phyloP scores from a whole-genome alignment of 148 eudicot species.

The Persicaria maculosa region DNA sequence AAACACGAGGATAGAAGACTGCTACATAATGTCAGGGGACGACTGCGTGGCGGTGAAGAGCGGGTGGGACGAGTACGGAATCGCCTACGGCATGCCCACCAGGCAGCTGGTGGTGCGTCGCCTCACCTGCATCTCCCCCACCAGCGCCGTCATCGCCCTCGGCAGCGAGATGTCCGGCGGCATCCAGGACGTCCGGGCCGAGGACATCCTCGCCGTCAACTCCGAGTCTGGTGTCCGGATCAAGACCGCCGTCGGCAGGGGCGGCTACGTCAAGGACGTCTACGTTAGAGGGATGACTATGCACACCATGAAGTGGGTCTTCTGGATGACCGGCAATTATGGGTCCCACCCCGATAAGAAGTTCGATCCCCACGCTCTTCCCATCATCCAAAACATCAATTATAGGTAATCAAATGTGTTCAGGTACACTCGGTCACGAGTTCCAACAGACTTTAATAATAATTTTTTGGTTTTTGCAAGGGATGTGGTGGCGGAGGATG shows the following conservation, averaged over 20 bases:
- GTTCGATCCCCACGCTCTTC: slow-evolving; percentile 69
- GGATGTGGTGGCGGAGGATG: slow-evolving; percentile 73
- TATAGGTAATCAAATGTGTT: slow-evolving; percentile 17
- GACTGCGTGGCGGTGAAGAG: slow-evolving; percentile 94
- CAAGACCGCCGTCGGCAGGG: slow-evolving; percentile 77
- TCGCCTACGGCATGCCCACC: slow-evolving; percentile 81
- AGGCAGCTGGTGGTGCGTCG: slow-evolving; percentile 64
- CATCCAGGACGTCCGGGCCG: slow-evolving; percentile 81
- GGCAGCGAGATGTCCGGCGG: slow-evolving; percentile 99
- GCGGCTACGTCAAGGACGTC: slow-evolving; percentile 77
- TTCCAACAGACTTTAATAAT: too few species aligned
- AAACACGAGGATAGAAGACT: slow-evolving; percentile 73
- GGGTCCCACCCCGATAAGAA: slow-evolving; percentile 78
- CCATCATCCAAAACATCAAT: slow-evolving; percentile 62
- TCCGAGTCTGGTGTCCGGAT: slow-evolving; percentile 85
- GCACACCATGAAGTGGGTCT: slow-evolving; percentile 87
- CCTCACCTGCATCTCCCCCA: slow-evolving; percentile 87
- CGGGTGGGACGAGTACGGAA: slow-evolving; percentile 96
- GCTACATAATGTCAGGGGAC: slow-evolving; percentile 93
- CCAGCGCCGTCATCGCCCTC: slow-evolving; percentile 77
- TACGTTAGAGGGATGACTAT: slow-evolving; percentile 65
- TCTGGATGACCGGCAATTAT: slow-evolving; percentile 93
- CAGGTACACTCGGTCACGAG: too few species aligned
- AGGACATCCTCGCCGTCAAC: slow-evolving; percentile 69
- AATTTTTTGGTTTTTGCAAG: not conserved